phyloP scores from a whole-genome alignment of 345 rosid genomes.

The Salix suchowensis region DNA sequence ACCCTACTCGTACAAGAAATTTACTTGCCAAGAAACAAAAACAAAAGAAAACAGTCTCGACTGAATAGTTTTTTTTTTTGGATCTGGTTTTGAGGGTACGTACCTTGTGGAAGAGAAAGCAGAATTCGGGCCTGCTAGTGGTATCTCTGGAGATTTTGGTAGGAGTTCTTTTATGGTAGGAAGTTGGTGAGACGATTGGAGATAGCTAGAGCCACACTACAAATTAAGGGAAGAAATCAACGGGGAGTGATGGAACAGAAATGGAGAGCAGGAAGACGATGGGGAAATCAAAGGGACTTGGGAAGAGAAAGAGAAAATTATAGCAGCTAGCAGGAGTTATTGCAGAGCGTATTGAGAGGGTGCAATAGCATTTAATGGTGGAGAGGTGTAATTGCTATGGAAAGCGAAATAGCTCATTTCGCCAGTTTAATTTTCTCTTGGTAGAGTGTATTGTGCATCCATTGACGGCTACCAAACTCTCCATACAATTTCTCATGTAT shows the following conservation, averaged over 20 bases:
- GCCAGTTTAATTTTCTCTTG: slow-evolving; percentile 5
- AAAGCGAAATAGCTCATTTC: slow-evolving; percentile 19
- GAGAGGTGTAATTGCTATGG: slow-evolving; percentile 27
- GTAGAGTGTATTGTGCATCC: slow-evolving; percentile 19
- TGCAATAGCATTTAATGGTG: slow-evolving; percentile 74
- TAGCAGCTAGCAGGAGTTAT: slow-evolving; percentile 45
- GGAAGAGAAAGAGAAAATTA: slow-evolving; percentile 30
- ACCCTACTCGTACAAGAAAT: background rate
- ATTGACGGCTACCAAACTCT: slow-evolving; percentile 54
- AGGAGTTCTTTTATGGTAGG: slow-evolving; percentile 14
- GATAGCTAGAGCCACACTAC: background rate
- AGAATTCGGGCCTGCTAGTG: background rate
- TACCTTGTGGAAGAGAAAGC: slow-evolving; percentile 7
- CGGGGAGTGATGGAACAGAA: background rate
- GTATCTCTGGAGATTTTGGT: slow-evolving; percentile 8
- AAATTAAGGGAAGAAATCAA: background rate
- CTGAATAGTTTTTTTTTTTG: background rate
- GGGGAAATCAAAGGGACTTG: background rate
- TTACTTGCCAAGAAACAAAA: slow-evolving; percentile 11
- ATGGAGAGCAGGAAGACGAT: background rate
- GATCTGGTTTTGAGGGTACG: slow-evolving; percentile 21
- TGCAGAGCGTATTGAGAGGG: slow-evolving; percentile 68
- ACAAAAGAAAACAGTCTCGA: background rate
- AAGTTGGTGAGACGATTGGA: slow-evolving; percentile 1
- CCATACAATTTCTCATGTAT: background rate